These are phyloP conservation scores for Sequoiadendron giganteum DNA, from an alignment of 75 land plant genomes.

Conservation along the genomic window DNA sequence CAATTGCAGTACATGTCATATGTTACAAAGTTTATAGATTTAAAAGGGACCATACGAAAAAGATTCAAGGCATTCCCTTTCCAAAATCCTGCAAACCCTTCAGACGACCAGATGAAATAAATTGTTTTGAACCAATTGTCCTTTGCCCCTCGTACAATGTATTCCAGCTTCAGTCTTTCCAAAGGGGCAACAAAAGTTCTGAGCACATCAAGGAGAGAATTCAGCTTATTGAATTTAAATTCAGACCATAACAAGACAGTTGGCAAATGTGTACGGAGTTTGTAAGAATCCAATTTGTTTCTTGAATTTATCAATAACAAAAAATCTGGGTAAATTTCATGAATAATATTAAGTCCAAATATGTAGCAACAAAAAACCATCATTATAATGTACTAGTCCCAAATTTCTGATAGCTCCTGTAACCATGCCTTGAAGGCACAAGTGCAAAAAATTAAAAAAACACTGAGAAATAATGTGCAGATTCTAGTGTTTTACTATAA, in stretches of 20 bases:
- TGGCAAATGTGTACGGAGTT: not conserved
- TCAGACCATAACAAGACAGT: not conserved
- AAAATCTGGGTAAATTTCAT: constrained; percentile 6
- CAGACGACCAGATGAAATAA: constrained; percentile 28
- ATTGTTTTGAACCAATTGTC: constrained; percentile 25
- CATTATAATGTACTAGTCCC: not conserved
- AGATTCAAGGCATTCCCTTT: constrained; percentile 51
- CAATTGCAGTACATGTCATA: constrained; percentile 44
- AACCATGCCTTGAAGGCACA: not conserved
- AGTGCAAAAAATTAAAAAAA: not conserved
- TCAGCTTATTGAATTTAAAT: not conserved
- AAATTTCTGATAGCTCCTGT: not conserved
- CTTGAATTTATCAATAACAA: not conserved
- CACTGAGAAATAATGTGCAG: not conserved
- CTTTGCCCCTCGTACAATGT: constrained; percentile 39
- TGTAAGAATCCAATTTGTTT: not conserved
- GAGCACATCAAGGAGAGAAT: not conserved
- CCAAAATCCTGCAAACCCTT: constrained; percentile 50
- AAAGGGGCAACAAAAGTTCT: constrained; percentile 53
- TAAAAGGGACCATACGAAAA: constrained; percentile 59
- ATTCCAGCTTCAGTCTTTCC: constrained; percentile 55
- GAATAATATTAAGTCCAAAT: not conserved
- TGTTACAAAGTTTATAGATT: constrained; percentile 49
- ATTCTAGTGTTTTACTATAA: not conserved
- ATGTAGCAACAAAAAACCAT: not conserved